Conservation (phyloP, 768 basidiomycete species). For the Pleurotus cornucopiae region DNA sequence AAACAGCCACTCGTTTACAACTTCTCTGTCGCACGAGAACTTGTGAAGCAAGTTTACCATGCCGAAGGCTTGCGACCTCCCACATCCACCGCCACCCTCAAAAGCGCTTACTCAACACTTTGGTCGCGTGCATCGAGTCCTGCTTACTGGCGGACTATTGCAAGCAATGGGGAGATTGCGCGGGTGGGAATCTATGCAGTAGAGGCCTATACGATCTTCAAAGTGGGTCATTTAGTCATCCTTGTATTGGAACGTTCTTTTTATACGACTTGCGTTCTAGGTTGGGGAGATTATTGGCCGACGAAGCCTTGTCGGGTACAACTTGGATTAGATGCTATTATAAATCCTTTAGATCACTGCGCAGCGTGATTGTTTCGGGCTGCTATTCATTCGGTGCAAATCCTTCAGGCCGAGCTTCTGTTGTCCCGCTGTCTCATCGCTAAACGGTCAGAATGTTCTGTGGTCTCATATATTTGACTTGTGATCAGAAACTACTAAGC, state of each 20-base stretch:
- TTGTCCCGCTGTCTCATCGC: background rate
- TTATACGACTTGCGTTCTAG: constrained; percentile 28
- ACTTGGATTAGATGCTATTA: constrained; percentile 42
- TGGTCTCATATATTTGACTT: background rate
- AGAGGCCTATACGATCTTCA: constrained; percentile 90
- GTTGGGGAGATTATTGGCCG: constrained; percentile 88
- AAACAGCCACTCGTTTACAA: constrained; percentile 78
- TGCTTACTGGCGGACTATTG: constrained; percentile 57
- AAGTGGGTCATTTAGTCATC: constrained; percentile 39
- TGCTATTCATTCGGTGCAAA: background rate
- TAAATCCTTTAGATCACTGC: constrained; percentile 2
- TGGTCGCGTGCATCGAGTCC: constrained; percentile 57
- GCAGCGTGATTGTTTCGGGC: background rate
- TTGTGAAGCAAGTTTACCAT: constrained; percentile 71
- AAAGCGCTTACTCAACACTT: constrained; percentile 58
- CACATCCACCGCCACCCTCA: constrained; percentile 45
- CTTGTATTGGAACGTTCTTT: background rate
- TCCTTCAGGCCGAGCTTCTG: background rate
- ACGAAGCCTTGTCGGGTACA: constrained; percentile 77
- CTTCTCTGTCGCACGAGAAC: constrained; percentile 68
- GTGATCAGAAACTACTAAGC: no score
- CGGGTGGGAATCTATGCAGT: constrained; percentile 71
- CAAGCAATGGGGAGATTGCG: constrained; percentile 61
- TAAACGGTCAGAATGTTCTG: constrained; percentile 2
- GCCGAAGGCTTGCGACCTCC: constrained; percentile 74